phyloP scores from a whole-genome alignment of 352 stramenopile species.

The Pythium insidiosum region DNA sequence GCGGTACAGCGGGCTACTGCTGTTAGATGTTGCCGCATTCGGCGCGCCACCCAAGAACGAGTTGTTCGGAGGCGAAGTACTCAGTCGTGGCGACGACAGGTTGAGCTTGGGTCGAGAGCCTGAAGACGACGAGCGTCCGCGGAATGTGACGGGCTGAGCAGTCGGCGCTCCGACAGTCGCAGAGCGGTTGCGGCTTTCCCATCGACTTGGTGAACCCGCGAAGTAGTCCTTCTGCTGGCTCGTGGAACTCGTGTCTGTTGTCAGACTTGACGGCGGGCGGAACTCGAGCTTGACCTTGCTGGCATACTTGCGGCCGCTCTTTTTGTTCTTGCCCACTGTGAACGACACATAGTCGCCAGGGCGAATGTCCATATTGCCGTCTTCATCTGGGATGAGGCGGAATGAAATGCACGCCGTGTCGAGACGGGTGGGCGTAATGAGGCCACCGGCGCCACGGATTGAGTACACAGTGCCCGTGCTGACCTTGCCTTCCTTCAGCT shows the following conservation, averaged over 20 bases:
- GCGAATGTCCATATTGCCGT: constrained; percentile 78
- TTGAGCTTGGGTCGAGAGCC: constrained; percentile 14
- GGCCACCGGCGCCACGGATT: constrained; percentile 72
- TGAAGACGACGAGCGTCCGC: constrained; percentile 13
- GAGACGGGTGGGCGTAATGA: constrained; percentile 80
- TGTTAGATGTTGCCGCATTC: constrained; percentile 13
- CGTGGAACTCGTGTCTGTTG: background rate
- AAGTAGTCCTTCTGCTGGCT: constrained; percentile 20
- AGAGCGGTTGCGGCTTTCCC: constrained; percentile 20
- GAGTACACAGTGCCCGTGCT: constrained; percentile 84
- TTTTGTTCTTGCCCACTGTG: constrained; percentile 87
- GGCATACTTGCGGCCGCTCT: constrained; percentile 83
- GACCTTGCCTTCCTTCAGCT: constrained; percentile 82
- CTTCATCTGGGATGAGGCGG: constrained; percentile 81
- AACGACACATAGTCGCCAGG: constrained; percentile 85
- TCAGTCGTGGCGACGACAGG: constrained; percentile 15
- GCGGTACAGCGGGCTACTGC: constrained; percentile 59
- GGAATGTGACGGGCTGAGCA: constrained; percentile 12
- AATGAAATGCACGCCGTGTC: constrained; percentile 84
- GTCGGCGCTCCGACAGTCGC: constrained; percentile 14
- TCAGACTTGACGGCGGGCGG: constrained; percentile 56
- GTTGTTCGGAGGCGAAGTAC: constrained; percentile 11
- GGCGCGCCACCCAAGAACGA: constrained; percentile 11
- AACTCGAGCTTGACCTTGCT: constrained; percentile 87
- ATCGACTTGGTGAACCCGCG: constrained; percentile 12